Evolutionary conservation across 2,329 filamentous ascomycete genomes (phyloP), one percentile per base, ranked within the genome.

Genomic region (Boeremia lycopersici): DNA sequence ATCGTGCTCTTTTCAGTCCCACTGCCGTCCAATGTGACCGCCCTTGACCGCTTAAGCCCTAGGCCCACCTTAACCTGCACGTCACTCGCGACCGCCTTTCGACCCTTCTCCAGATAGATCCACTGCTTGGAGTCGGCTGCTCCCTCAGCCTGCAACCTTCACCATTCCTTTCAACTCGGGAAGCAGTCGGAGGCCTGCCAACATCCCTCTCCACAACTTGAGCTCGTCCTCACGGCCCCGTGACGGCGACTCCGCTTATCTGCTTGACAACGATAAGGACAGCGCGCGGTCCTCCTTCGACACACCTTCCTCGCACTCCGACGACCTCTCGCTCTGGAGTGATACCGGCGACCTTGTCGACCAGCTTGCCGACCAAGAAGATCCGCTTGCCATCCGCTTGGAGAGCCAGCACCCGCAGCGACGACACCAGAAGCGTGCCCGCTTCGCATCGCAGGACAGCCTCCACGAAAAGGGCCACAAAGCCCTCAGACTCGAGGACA

Each of bases 321-420:
- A 89, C 69, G 86, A 89, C 69, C 90, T 90, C 76, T 91, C 88
- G 55, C 86, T 90, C 67, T 97, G 91, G 92, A 93, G 90, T 72
- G 92, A 97, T 76, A 96, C 93, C 39, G 93, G 92, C 71, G 95
- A 98, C 77, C 86, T 98, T 69, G 91, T 91, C 70, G 93, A 97
- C 79, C 93, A 96, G 82, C 83, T 93, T 67, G 89, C 86, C 69
- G 88, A 90, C 80, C 86, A 87, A 70, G 86, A 93, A 77, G 91
- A 96, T 74, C 90, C 91, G 56, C 82, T 96, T 64, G 87, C 85
- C 65, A 84, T 86, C 65, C 87, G 85, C 68, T 81, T 93, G 56
- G 86, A 90, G 74, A 84, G 77, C 68, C 83, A 86, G 65, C 78
- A 83, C 50, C 63, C 62, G 41, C 61, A 71, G 69, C 74, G 67